Conservation (phyloP, 2,329 filamentous ascomycete species). For the Bimuria novae-zelandiae region DNA sequence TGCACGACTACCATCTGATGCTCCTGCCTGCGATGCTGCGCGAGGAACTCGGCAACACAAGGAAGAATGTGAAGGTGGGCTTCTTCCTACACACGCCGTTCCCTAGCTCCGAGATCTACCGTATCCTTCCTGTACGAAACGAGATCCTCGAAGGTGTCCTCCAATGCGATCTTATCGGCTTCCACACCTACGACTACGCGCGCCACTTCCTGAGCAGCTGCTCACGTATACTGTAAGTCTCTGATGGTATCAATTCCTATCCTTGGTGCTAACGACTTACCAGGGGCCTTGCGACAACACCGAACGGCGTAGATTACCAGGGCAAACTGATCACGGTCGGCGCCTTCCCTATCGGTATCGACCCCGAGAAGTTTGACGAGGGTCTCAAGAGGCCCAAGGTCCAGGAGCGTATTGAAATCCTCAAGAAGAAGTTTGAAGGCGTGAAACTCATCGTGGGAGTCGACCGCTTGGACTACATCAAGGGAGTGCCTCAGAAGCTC, state of each 20-base stretch:
- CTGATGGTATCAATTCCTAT: not conserved
- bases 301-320: constrained; percentile 90
- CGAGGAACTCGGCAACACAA: constrained; percentile 78
- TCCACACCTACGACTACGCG: constrained; percentile 99
- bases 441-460: constrained; percentile 97
- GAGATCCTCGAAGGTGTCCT: constrained; percentile 85
- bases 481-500: constrained; percentile 95
- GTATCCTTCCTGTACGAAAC: constrained; percentile 90
- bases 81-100: constrained; percentile 99
- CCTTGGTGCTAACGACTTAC: constrained; percentile 12
- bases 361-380: constrained; percentile 93
- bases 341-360: constrained; percentile 96
- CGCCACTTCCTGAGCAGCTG: constrained; percentile 96
- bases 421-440: constrained; percentile 90
- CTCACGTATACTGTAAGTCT: constrained; percentile 79
- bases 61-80: constrained; percentile 94
- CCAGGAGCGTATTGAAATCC: constrained; percentile 80
- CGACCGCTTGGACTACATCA: constrained; percentile 97
- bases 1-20: constrained; percentile 99
- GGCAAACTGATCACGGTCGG: constrained; percentile 88
- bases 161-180: constrained; percentile 93
- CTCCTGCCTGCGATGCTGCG: constrained; percentile 93
- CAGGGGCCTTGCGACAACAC: constrained; percentile 74
- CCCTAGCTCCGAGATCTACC: constrained; percentile 94
- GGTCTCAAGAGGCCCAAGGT: constrained; percentile 84